Base-by-base conservation (phyloP, 331 rosid species). In the Telfairia occidentalis region DNA sequence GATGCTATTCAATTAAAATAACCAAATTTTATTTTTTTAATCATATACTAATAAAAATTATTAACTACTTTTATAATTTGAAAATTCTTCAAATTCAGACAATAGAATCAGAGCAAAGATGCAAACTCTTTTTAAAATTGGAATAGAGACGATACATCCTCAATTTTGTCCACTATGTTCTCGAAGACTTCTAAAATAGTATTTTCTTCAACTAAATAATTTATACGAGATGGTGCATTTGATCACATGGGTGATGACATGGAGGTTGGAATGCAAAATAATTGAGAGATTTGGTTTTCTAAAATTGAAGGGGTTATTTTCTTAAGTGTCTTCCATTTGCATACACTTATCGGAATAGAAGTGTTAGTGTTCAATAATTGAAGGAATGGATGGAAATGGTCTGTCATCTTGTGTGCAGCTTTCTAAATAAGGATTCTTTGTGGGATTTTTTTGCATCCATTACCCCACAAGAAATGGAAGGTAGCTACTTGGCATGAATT, bases 391-490 rank as follows among this genome's bases (percentile, higher is more conserved):
- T 66, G 50, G 73, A 38, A 66, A 13, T 66, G 35, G 12, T 21
- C 55, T 67, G 74, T 67, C 74, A 67, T 24, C 13, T 42, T 23
- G 54, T 24, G 13, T 42, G 54, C 54, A 43, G 54, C 55, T 21
- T 66, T 40, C 5, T 42, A 24, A 42, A 67, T 67, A 24, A 67
- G 35, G 74, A 67, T 67, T 66, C 38, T 61, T 67, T 66, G 37
- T 42, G 73, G 34, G 52, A 66, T 66, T 66, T n/a, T 48, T 66
- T 42, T 66, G 35, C 23, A 5, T 64, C 29, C 13, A 43, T 12
- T 40, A 32, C 16, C 55, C 74, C 37, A 42, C 74, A 43, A 34
- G 2, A 34, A 61, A 61, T 61, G 45, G 70, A 42, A 66, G 73
- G 12, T 66, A 16, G 21, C 73, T 21, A 21, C 53, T 66, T 21